A percentile compares a stretch with the other conserved stretches of the same genome.
Evolutionary conservation across 352 stramenopile genomes (phyloP).

Genomic region (Phytophthora sansomeana): DNA sequence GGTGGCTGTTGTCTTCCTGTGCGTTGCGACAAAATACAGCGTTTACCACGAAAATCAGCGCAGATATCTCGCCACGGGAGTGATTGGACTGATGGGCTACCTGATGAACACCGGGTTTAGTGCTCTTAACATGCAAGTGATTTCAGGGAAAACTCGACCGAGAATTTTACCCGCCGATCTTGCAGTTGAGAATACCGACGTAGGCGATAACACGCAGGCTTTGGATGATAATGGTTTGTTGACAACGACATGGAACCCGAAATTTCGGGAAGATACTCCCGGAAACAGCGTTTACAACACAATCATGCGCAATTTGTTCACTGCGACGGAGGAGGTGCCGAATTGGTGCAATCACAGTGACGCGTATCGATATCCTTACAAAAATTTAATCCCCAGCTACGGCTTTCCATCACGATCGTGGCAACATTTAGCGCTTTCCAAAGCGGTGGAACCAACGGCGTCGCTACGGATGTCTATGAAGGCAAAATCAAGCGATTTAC

Average conservation of each 20-base stretch:
- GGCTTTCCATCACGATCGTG: constrained; percentile 3
- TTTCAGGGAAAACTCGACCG: constrained; percentile 1
- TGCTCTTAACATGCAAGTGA: constrained; percentile 20
- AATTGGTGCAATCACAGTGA: constrained; percentile 3
- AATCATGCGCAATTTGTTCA: constrained; percentile 6
- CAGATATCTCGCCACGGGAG: constrained; percentile 4
- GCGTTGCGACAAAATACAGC: constrained; percentile 7
- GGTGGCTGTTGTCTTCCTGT: constrained; percentile 8
- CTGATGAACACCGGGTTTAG: constrained; percentile 28
- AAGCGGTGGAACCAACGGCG: neutral
- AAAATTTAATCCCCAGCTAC: constrained; percentile 4
- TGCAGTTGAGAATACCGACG: too few species aligned
- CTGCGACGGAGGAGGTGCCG: neutral
- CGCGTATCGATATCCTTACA: neutral
- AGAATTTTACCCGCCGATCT: constrained; percentile 7
- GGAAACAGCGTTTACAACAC: constrained; percentile 6
- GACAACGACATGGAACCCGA: too few species aligned
- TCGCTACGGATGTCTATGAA: too few species aligned
- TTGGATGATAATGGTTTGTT: too few species aligned
- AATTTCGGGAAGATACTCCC: neutral
- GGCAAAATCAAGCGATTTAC: too few species aligned
- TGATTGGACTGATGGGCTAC: constrained; percentile 14
- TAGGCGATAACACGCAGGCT: too few species aligned
- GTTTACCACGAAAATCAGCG: constrained; percentile 13
- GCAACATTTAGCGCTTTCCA: neutral